Conservation (phyloP, 768 basidiomycete genomes). For the Lactarius sanguifluus region DNA sequence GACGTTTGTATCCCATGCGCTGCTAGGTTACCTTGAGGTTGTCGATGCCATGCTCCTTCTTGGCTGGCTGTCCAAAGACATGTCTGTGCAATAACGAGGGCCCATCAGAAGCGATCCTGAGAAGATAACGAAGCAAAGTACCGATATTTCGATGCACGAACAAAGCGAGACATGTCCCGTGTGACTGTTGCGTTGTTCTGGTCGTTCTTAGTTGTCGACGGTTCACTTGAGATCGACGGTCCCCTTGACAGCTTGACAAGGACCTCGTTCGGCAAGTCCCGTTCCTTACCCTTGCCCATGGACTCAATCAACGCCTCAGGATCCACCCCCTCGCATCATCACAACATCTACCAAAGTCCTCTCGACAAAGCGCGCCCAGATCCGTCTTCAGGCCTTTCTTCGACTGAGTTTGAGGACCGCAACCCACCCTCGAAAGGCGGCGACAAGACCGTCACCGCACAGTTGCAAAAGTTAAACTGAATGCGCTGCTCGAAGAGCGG, state of each 20-base stretch:
- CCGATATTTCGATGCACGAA: constrained; percentile 85
- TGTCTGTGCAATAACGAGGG: constrained; percentile 51
- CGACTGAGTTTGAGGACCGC: constrained; percentile 36
- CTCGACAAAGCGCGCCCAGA: constrained; percentile 34
- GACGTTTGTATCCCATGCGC: constrained; percentile 96
- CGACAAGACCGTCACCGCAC: constrained; percentile 39
- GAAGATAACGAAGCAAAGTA: constrained; percentile 38
- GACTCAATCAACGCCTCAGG: constrained; percentile 31
- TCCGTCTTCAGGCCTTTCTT: constrained; percentile 37
- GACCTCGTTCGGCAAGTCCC: constrained; percentile 12
- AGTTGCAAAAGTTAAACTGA: constrained; percentile 38
- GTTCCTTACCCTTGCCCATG: not conserved
- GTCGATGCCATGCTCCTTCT: constrained; percentile 79
- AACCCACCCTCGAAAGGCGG: constrained; percentile 35
- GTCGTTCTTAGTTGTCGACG: constrained; percentile 1
- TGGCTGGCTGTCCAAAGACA: constrained; percentile 85
- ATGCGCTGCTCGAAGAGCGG: constrained; percentile 38
- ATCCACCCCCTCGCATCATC: constrained; percentile 26
- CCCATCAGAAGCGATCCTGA: constrained; percentile 10
- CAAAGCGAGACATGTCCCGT: constrained; percentile 74
- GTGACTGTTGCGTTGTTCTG: not conserved
- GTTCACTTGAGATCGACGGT: not conserved
- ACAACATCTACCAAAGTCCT: constrained; percentile 26
- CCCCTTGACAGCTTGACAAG: not conserved
- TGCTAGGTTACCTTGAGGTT: constrained; percentile 85